Base-by-base conservation (phyloP, 306 rosid genomes). In the Prosopis cineraria region DNA sequence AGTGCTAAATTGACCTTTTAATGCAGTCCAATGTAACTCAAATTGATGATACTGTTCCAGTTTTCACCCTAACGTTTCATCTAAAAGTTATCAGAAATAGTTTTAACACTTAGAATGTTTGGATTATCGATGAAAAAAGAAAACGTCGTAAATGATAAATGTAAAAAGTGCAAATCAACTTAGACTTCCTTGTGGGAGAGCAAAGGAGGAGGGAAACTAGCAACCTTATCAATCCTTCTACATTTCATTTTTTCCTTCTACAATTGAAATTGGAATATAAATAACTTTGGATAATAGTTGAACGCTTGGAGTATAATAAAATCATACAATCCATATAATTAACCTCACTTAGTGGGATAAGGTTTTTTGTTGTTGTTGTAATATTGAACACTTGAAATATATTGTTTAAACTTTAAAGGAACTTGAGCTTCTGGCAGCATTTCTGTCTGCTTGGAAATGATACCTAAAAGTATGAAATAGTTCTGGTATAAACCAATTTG, bases 141-240 rank as follows among this genome's bases (percentile, higher is more conserved):
- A 40, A 67, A 37, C 50, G 22, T 67, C 0, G 5, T 12, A 1
- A 40, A 20, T 34, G 33, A 27, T 22, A 22, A 20, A 67, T 20
- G 72, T 27, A 67, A 67, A 10, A 67, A 22, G 31, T 14, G n/a
- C 3, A 67, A 67, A 27, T 67, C 45, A 40, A 52, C 70, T 67
- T n/a, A n/a, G n/a, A n/a, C n/a, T n/a, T n/a, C n/a, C n/a, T n/a
- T n/a, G n/a, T n/a, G n/a, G n/a, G n/a, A n/a, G n/a, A 66, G 50
- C 12, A 4, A n/a, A 20, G 70, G 70, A 64, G 48, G 48, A 67
- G 30, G 52, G 52, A 22, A 40, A 37, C 50, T 22, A 11, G 50
- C 34, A 39, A 40, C 47, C 30, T 4, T 65, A 20, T 65, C 19
- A 17, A 64, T n/a, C 47, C 70, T 65, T 37, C 48, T 36, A n/a